Conservation (phyloP, 345 rosid genomes). For the Erysimum cheiranthoides region DNA sequence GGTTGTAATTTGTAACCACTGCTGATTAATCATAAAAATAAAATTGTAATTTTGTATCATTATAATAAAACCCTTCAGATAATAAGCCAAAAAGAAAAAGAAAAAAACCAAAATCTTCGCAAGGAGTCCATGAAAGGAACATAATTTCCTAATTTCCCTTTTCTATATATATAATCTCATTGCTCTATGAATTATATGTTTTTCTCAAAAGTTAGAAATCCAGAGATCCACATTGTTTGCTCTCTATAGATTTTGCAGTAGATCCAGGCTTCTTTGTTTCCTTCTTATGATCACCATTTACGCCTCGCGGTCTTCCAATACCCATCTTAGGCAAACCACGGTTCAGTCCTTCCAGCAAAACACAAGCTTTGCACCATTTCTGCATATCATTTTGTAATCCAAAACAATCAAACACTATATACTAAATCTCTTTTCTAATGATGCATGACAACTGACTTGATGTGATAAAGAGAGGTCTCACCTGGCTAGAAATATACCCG, state of each 20-base stretch:
- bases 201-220: conserved; percentile 53
- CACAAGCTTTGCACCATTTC: conserved; percentile 99
- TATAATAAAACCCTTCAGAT: not conserved
- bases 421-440: not conserved
- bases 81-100: not conserved
- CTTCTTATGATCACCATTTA: conserved; percentile 48
- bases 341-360: conserved; percentile 87
- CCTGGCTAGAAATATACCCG: conserved; percentile 98
- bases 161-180: not conserved
- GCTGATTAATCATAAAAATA: too few relatives aligned
- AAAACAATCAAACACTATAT: not conserved
- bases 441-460: not conserved
- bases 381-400: conserved; percentile 32
- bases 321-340: conserved; percentile 90
- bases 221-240: conserved; percentile 83
- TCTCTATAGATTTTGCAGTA: conserved; percentile 55
- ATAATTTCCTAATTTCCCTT: not conserved
- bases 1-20: not conserved
- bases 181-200: not conserved
- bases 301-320: conserved; percentile 67
- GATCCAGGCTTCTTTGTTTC: conserved; percentile 41
- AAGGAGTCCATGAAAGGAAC: not conserved
- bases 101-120: not conserved
- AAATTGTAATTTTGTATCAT: not conserved
- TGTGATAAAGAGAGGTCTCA: conserved; percentile 37